Conservation (phyloP, 2,329 filamentous ascomycete genomes). For the Dactylellina leptospora region DNA sequence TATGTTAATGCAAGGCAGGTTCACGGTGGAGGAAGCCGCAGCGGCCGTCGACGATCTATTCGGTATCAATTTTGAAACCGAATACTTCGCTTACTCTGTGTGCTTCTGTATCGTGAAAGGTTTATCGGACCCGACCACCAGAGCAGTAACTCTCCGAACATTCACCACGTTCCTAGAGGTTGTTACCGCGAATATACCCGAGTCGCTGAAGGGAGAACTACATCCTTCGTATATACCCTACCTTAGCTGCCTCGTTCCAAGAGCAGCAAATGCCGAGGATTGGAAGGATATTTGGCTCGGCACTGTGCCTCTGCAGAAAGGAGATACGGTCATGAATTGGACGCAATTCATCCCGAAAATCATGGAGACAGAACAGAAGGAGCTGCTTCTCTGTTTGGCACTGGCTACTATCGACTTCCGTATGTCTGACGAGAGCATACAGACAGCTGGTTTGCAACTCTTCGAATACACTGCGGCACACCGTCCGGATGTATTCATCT, state of each 20-base stretch:
- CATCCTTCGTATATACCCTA: constrained; percentile 60
- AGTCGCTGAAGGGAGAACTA: constrained; percentile 51
- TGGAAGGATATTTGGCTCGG: constrained; percentile 71
- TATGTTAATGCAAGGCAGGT: constrained; percentile 70
- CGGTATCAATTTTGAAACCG: constrained; percentile 71
- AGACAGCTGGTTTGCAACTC: constrained; percentile 69
- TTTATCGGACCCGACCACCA: constrained; percentile 71
- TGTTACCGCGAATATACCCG: constrained; percentile 59
- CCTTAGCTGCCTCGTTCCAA: constrained; percentile 70
- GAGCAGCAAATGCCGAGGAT: constrained; percentile 68
- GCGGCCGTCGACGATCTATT: constrained; percentile 71
- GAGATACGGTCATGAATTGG: constrained; percentile 56
- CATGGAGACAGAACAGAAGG: constrained; percentile 67
- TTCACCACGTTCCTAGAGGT: constrained; percentile 71
- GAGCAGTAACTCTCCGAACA: constrained; percentile 68
- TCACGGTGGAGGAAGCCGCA: constrained; percentile 70
- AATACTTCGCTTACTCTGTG: constrained; percentile 74
- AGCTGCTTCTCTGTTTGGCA: constrained; percentile 70
- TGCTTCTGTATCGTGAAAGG: constrained; percentile 72
- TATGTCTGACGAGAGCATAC: constrained; percentile 70
- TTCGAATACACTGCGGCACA: constrained; percentile 68
- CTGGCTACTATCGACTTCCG: constrained; percentile 74
- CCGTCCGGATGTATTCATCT: constrained; percentile 68
- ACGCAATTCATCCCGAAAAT: constrained; percentile 63
- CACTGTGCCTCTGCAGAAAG: constrained; percentile 62